Evolutionary conservation across 352 stramenopile species (phyloP), one percentile per base, ranked within the genome.

Genomic region (Blastocystis hominis): DNA sequence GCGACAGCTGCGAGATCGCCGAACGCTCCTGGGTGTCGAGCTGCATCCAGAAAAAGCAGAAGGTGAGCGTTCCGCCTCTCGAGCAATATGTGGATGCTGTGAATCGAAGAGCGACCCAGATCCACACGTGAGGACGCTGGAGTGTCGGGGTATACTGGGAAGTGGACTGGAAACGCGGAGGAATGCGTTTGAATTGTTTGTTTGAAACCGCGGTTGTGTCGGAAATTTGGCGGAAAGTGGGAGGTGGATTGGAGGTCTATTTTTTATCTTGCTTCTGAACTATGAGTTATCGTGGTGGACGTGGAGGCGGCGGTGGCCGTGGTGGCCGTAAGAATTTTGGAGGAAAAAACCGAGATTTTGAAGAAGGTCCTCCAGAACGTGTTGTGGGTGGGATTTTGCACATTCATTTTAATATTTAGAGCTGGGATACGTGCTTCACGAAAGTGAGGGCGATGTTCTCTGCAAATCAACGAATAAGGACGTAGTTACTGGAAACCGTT

Each of bases 361-460:
- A 89, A 20, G 88, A 89, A 63, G 88, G 88, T 64, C 88, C 88
- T 79, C 88, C 87, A 68, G 88, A 79, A 75, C 59, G 72, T 44
- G 70, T 90, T 69, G 47, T 77, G 47, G 88, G 87, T 90, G 64
- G 42, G 55, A 15, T 40, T 20, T 84, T 53, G 24, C 30, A 13
- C 77, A 44, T 5, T 66, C 38, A 56, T 54, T 6, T 13, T 88
- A 42, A 62, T 81, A 89, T 66, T 15, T 61, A 97, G 96, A 98
- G 90, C 91, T 97, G 56, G 96, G 96, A 34, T 91, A 92, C 69
- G 97, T 98, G 87, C 91, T 98, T 88, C 96, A 99, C 91, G 92
- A 95, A 86, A 97, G 94, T 86, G 96, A 98, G 92, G 95, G 95
- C 76, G 95, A 98, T 91, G 94, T 98, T 91, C 93, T 99, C 42